Percentiles rank a stretch among this genome's conserved stretches.
phyloP scores from a whole-genome alignment of 2,329 filamentous ascomycete species.

The Epichloe gansuensis region DNA sequence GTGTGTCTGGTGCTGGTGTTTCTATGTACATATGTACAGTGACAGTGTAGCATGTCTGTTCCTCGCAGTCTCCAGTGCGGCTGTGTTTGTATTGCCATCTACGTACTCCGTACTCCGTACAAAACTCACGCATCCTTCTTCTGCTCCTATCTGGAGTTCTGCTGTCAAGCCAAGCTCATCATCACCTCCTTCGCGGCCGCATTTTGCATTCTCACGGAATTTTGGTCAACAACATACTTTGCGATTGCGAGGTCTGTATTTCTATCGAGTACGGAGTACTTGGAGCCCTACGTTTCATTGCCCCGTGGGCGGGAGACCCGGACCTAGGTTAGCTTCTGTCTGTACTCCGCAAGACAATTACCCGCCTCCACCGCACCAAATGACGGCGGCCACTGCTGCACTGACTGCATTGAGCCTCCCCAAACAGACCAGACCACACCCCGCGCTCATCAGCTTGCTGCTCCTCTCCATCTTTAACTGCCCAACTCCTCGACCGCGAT shows the following conservation, averaged over 20 bases:
- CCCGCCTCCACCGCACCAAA: constrained; percentile 5
- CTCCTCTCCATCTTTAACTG: constrained; percentile 3
- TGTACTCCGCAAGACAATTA: not conserved
- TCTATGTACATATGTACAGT: too few relatives aligned
- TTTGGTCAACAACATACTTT: not conserved
- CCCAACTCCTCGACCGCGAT: not conserved
- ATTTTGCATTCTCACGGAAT: not conserved
- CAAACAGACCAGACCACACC: constrained; percentile 3
- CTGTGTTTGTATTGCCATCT: not conserved
- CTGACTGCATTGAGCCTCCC: constrained; percentile 2
- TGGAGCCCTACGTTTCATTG: not conserved
- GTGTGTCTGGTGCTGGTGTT: too few relatives aligned
- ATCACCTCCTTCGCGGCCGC: not conserved
- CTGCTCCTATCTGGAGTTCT: not conserved
- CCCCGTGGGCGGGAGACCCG: not conserved
- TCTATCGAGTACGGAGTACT: not conserved
- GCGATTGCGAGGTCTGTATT: not conserved
- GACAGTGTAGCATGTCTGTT: too few relatives aligned
- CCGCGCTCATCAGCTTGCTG: constrained; percentile 7
- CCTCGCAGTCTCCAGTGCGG: not conserved
- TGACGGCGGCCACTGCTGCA: constrained; percentile 1
- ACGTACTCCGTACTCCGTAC: not conserved
- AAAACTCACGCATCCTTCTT: not conserved
- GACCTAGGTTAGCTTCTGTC: constrained; percentile 1
- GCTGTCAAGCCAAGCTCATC: not conserved